A percentile compares a stretch with the other conserved stretches of the same genome.
These are phyloP conservation scores for Kandelia obovata DNA, from an alignment of 345 rosid genomes.

Conservation along the genomic window DNA sequence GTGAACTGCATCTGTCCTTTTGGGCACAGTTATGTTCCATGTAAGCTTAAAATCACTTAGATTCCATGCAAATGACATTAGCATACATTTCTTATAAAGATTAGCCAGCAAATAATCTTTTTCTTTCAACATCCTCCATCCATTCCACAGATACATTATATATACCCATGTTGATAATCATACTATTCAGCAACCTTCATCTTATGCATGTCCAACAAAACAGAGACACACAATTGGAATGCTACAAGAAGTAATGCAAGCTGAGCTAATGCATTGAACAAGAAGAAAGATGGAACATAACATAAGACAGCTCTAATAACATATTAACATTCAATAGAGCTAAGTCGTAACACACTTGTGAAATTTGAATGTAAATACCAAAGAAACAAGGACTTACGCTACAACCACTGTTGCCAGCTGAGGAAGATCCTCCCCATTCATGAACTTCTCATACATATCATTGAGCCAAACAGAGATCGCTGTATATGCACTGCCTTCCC, in stretches of 20 bases:
- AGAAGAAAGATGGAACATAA: background rate
- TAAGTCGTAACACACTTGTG: background rate
- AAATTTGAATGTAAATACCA: constrained; percentile 2
- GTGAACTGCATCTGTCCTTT: background rate
- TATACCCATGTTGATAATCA: too few species aligned
- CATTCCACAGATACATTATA: too few species aligned
- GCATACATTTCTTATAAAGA: background rate
- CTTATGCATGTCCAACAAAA: too few species aligned
- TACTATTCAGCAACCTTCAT: too few species aligned
- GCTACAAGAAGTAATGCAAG: background rate
- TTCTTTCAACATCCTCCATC: too few species aligned
- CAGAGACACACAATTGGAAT: background rate
- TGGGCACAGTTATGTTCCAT: background rate
- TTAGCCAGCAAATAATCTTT: too few species aligned
- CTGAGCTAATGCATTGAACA: background rate
- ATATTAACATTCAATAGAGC: background rate
- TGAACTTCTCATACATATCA: constrained; percentile 47
- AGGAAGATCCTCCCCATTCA: constrained; percentile 66
- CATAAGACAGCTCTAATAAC: too few species aligned
- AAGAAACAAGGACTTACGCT: constrained; percentile 51
- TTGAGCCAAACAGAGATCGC: constrained; percentile 84
- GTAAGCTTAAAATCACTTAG: background rate
- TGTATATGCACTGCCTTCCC: constrained; percentile 77
- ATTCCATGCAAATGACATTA: background rate
- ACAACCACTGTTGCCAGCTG: constrained; percentile 75